A percentile compares a stretch with the other conserved stretches of the same genome.
phyloP scores from a whole-genome alignment of 495 filamentous ascomycete species.

The Aspergillus egyptiacus region DNA sequence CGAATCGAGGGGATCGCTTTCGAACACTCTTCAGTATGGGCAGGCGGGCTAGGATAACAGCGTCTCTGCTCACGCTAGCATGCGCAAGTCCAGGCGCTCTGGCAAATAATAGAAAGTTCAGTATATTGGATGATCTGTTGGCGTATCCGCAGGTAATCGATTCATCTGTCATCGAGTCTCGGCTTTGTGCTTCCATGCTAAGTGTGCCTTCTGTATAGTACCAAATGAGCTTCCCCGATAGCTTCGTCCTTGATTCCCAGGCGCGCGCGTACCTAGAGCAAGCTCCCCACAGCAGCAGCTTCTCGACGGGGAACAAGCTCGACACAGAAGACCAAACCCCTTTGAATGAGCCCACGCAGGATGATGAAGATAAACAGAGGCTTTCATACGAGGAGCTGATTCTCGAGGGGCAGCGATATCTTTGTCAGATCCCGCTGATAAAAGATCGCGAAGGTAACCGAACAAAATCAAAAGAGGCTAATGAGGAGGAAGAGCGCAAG shows the following conservation, averaged over 20 bases:
- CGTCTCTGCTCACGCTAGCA: slow-evolving; percentile 28
- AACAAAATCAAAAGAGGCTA: slow-evolving; percentile 50
- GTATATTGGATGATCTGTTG: slow-evolving; percentile 83
- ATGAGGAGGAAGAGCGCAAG: slow-evolving; percentile 67
- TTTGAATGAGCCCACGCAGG: slow-evolving; percentile 10
- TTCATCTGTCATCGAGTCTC: neutral
- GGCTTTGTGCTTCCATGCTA: slow-evolving; percentile 2
- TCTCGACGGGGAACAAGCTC: slow-evolving; percentile 9
- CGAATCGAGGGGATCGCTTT: too few relatives aligned
- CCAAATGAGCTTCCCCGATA: slow-evolving; percentile 71
- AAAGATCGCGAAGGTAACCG: slow-evolving; percentile 34
- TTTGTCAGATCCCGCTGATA: slow-evolving; percentile 80
- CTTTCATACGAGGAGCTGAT: slow-evolving; percentile 52
- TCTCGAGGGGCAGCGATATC: slow-evolving; percentile 61
- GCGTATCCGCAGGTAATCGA: slow-evolving; percentile 78
- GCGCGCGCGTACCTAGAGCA: slow-evolving; percentile 54
- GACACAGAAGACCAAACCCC: slow-evolving; percentile 23
- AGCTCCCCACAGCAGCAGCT: slow-evolving; percentile 15
- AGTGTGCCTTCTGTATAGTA: slow-evolving; percentile 49
- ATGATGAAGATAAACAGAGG: neutral
- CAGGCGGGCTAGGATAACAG: slow-evolving; percentile 19
- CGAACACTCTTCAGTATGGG: too few relatives aligned
- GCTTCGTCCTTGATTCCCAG: slow-evolving; percentile 64
- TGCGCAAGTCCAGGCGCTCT: slow-evolving; percentile 37
- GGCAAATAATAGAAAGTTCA: slow-evolving; percentile 61